A percentile compares a stretch with the other conserved stretches of the same genome.
Conservation (phyloP, 306 rosid genomes). For the Lagenaria siceraria region DNA sequence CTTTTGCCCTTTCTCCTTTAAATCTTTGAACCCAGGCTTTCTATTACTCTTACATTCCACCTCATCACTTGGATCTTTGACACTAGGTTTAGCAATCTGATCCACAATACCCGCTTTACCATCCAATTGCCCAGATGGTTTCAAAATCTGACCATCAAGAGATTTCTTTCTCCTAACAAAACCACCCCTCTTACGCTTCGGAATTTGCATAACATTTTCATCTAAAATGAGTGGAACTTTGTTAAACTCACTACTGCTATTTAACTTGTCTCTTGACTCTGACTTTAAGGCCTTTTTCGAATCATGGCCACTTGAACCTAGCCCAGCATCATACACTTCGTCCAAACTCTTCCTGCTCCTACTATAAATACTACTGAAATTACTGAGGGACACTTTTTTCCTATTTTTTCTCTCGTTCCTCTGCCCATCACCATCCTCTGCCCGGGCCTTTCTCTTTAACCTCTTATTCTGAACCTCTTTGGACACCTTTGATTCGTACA, state of each 20-base stretch:
- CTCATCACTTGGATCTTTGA: slow-evolving; percentile 26
- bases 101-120: slow-evolving; percentile 24
- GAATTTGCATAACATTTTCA: slow-evolving; percentile 43
- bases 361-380: slow-evolving; percentile 59
- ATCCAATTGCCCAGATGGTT: slow-evolving; percentile 25
- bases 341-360: slow-evolving; percentile 30
- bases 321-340: slow-evolving; percentile 25
- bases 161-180: slow-evolving; percentile 57
- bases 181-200: slow-evolving; percentile 69
- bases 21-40: slow-evolving; percentile 23
- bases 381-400: slow-evolving; percentile 62
- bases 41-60: slow-evolving; percentile 16
- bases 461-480: slow-evolving; percentile 25
- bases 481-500: slow-evolving; percentile 36
- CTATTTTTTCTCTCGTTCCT: slow-evolving; percentile 31
- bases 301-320: slow-evolving; percentile 31
- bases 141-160: slow-evolving; percentile 21
- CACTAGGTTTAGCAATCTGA: slow-evolving; percentile 30
- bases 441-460: slow-evolving; percentile 41
- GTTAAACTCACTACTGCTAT: slow-evolving; percentile 28
- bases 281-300: slow-evolving; percentile 24
- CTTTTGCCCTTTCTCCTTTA: slow-evolving; percentile 30
- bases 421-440: slow-evolving; percentile 30
- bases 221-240: slow-evolving; percentile 33
- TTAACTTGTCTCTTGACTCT: slow-evolving; percentile 27